Conservation (phyloP, 331 rosid species). For the Phaseolus coccineus region DNA sequence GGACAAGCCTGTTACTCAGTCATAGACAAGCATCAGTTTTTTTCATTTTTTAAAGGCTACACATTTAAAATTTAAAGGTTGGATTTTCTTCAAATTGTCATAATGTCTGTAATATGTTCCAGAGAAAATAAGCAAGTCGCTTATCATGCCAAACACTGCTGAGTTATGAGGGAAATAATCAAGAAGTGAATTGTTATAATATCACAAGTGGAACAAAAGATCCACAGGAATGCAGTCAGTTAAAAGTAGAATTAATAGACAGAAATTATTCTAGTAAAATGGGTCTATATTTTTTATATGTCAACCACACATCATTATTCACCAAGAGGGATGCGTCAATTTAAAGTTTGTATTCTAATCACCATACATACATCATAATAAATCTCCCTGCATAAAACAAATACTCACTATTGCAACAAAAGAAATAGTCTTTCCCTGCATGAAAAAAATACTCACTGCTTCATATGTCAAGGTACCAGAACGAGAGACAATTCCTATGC, state of each 20-base stretch:
- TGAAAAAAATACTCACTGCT: slow-evolving; percentile 75
- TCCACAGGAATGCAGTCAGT: background rate
- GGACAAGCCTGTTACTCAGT: slow-evolving; percentile 22
- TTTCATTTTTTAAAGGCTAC: slow-evolving; percentile 3
- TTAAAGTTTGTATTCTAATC: slow-evolving; percentile 8
- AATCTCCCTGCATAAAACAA: slow-evolving; percentile 33
- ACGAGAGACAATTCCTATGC: slow-evolving; percentile 97
- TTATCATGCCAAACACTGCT: slow-evolving; percentile 4
- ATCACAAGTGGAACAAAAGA: background rate
- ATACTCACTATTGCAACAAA: slow-evolving; percentile 44
- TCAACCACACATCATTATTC: slow-evolving; percentile 7
- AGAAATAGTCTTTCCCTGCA: background rate
- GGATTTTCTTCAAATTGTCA: background rate
- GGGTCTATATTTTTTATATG: background rate
- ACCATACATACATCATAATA: background rate
- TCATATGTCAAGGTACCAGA: slow-evolving; percentile 99
- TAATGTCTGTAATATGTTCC: slow-evolving; percentile 21
- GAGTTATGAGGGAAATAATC: background rate
- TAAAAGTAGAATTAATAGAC: background rate
- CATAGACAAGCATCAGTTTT: slow-evolving; percentile 21
- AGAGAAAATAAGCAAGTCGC: background rate
- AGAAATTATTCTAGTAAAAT: background rate
- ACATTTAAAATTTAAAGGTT: background rate
- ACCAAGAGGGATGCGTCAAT: background rate
- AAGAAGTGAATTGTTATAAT: slow-evolving; percentile 1